Evolutionary conservation across 768 basidiomycete genomes (phyloP).

Genomic region (Artomyces pyxidatus): DNA sequence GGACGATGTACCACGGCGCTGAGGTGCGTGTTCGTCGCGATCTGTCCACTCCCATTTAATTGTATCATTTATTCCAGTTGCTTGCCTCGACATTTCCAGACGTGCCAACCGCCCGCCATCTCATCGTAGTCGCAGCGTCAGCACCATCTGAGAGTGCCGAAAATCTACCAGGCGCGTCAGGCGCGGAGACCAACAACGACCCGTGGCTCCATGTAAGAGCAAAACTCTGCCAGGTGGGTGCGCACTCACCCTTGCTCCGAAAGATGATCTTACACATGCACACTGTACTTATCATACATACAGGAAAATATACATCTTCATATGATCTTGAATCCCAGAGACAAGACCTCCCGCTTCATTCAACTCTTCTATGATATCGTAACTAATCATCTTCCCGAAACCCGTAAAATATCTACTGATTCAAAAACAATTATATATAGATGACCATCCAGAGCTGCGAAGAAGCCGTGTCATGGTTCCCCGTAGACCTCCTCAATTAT

Average conservation of each 20-base stretch:
- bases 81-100: slow-evolving; percentile 6
- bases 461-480: slow-evolving; percentile 11
- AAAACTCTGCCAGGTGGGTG: slow-evolving; percentile 10
- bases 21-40: slow-evolving; percentile 8
- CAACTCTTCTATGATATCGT: slow-evolving; percentile 13
- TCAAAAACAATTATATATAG: too few relatives aligned
- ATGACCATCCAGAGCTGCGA: slow-evolving; percentile 7
- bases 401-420: too few relatives aligned
- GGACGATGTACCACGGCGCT: slow-evolving; percentile 9
- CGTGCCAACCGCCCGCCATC: slow-evolving; percentile 12
- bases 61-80: slow-evolving; percentile 3
- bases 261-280: too few relatives aligned
- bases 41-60: slow-evolving; percentile 1
- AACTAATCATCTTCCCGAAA: too few relatives aligned
- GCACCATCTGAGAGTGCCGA: slow-evolving; percentile 10
- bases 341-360: slow-evolving; percentile 5
- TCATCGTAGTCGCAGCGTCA: slow-evolving; percentile 15
- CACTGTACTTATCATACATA: too few relatives aligned
- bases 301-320: slow-evolving; percentile 16
- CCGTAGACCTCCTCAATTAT: slow-evolving; percentile 5
- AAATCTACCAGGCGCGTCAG: slow-evolving; percentile 1
- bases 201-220: slow-evolving; percentile 8
- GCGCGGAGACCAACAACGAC: slow-evolving; percentile 6
- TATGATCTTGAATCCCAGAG: slow-evolving; percentile 15
- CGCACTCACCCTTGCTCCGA: too few relatives aligned